Evolutionary conservation across 1,139 yeast species (phyloP).

Genomic region (Kodamaea arcana): DNA sequence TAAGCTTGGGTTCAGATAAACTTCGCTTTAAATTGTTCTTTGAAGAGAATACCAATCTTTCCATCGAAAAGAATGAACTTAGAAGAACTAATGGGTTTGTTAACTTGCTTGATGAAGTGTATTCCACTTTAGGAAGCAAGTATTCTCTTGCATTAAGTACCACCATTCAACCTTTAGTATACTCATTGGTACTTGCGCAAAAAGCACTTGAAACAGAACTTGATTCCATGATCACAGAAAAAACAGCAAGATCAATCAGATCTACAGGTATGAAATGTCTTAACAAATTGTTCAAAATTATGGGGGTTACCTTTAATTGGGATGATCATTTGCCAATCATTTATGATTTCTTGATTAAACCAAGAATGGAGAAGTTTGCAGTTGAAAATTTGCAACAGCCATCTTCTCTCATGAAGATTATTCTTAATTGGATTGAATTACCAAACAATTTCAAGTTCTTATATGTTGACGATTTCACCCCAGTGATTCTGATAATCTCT

Average conservation of each 20-base stretch:
- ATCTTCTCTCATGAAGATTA: conserved; percentile 69
- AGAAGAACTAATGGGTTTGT: conserved; percentile 70
- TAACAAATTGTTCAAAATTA: conserved; percentile 43
- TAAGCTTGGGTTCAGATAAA: conserved; percentile 58
- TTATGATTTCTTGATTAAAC: conserved; percentile 52
- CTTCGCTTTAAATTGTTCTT: conserved; percentile 42
- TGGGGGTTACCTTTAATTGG: conserved; percentile 58
- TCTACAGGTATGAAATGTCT: conserved; percentile 60
- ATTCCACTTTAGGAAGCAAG: conserved; percentile 59
- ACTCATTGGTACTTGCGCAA: conserved; percentile 56
- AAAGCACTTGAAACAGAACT: conserved; percentile 29
- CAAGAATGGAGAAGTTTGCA: conserved; percentile 65
- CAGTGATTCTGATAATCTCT: conserved; percentile 53
- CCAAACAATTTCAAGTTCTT: conserved; percentile 50
- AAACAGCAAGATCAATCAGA: conserved; percentile 53
- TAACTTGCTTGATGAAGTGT: conserved; percentile 60
- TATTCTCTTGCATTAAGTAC: conserved; percentile 47
- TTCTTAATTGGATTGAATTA: conserved; percentile 58
- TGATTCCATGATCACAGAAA: conserved; percentile 27
- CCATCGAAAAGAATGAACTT: conserved; percentile 24
- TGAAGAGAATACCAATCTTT: conserved; percentile 13
- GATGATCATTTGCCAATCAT: conserved; percentile 46
- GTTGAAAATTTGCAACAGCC: conserved; percentile 79
- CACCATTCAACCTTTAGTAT: conserved; percentile 58
- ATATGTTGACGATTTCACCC: conserved; percentile 51